Percentiles rank a stretch among this genome's conserved stretches.
Evolutionary conservation across 257 asterid species (phyloP).

Genomic region (Solanum dulcamara): DNA sequence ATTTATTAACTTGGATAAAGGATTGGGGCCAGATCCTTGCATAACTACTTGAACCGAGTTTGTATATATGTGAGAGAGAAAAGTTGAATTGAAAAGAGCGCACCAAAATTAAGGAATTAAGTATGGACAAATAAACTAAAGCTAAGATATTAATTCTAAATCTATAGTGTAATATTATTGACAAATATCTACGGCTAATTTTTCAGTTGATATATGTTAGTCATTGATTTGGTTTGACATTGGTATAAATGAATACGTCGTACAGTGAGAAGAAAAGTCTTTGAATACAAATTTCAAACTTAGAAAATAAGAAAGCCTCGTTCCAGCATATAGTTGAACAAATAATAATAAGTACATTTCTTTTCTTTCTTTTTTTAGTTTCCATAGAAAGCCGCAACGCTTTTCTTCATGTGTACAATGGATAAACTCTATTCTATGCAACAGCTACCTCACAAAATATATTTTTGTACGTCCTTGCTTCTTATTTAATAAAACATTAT

Average conservation of each 20-base stretch:
- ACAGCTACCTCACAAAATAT: too few species aligned
- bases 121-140: background rate
- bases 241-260: background rate
- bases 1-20: too few species aligned
- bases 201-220: background rate
- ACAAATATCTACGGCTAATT: too few species aligned
- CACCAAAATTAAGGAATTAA: background rate
- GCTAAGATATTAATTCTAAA: background rate
- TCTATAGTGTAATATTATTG: background rate
- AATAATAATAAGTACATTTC: background rate
- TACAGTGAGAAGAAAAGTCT: background rate
- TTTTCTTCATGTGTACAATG: too few species aligned
- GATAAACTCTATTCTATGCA: background rate
- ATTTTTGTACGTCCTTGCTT: background rate
- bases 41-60: background rate
- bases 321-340: background rate
- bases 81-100: background rate
- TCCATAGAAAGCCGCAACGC: too few species aligned
- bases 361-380: background rate
- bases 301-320: background rate
- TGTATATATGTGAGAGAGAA: background rate
- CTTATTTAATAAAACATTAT: too few species aligned
- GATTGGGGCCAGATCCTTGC: background rate
- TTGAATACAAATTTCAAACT: background rate
- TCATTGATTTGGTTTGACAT: background rate